phyloP scores from a whole-genome alignment of 176 grass and related monocot species.

The Oryza glumipatula region DNA sequence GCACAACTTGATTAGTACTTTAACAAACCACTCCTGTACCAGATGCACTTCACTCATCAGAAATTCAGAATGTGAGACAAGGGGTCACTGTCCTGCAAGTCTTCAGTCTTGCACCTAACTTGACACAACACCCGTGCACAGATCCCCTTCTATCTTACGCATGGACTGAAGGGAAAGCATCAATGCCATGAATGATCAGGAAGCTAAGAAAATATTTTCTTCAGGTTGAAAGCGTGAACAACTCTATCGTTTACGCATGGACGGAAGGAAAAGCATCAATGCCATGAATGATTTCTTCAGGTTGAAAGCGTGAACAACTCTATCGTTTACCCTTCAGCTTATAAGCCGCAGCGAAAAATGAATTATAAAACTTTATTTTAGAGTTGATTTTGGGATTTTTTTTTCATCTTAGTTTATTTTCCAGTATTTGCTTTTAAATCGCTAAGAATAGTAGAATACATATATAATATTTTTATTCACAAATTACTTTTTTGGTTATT shows the following conservation, averaged over 20 bases:
- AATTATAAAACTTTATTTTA: no score
- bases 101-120: slow-evolving; percentile 10
- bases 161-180: background rate
- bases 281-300: slow-evolving; percentile 1
- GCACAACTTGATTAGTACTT: background rate
- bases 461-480: no score
- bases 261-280: slow-evolving; percentile 6
- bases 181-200: slow-evolving; percentile 20
- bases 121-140: background rate
- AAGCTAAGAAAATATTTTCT: background rate
- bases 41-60: no score
- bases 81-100: slow-evolving; percentile 8
- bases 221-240: background rate
- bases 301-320: background rate
- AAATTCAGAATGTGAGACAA: background rate
- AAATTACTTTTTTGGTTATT: no score
- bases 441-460: no score
- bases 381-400: no score
- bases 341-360: no score
- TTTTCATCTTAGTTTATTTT: no score
- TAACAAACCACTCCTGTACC: background rate
- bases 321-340: no score
- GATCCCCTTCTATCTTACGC: background rate
- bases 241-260: background rate
- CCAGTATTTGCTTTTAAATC: no score